Evolutionary conservation across 2,329 filamentous ascomycete species (phyloP), one percentile per base, ranked within the genome.

Genomic region (Pseudogymnoascus sp.): DNA sequence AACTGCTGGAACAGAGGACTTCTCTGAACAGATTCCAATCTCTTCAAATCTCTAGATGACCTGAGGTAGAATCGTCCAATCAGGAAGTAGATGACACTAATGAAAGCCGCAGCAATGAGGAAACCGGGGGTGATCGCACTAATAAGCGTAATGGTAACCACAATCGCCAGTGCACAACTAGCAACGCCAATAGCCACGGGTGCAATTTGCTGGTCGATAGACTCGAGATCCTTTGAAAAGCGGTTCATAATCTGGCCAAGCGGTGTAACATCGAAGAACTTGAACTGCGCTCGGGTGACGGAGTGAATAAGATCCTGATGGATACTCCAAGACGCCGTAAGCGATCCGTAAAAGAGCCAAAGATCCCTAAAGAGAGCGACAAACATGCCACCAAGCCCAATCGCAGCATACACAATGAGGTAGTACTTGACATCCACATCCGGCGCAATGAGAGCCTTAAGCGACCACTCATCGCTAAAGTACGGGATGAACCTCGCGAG

Each of bases 1-100:
- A 99, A 99, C 69, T 97, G 95, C 76, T 99, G 95, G 78, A 97
- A 99, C 6, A 99, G 80, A 1, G 95, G 95, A 74, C 93, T 97
- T 72, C 93, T 85, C 74, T 97, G 91, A 1, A 97, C 87, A 6
- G 93, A 96, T 75, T 99, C 96, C 6, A 99, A 80, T 60, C 95
- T 87, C 80, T 99, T 99, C 63, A 99, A 82, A 73, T 97, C 95
- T 67, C 93, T 87, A n/a, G 95, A 97, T 0, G 93, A 89, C 69
- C 87, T 87, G 57, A 99, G 84, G 75, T 99, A 99, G 73, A 97
- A 91, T 44, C 86, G 83, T 33, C 91, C 92, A 35, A 97, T 87
- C 19, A 91, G 78, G 71, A 90, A 86, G 76, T 97, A 99, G 0
- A 96, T 78, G 2, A 86, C 77, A 1, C 86, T 90, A 71, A 99